Percentiles rank a stretch among this genome's conserved stretches.
Conservation (phyloP, 2,329 filamentous ascomycete species). For the Penicillium brasilianum region DNA sequence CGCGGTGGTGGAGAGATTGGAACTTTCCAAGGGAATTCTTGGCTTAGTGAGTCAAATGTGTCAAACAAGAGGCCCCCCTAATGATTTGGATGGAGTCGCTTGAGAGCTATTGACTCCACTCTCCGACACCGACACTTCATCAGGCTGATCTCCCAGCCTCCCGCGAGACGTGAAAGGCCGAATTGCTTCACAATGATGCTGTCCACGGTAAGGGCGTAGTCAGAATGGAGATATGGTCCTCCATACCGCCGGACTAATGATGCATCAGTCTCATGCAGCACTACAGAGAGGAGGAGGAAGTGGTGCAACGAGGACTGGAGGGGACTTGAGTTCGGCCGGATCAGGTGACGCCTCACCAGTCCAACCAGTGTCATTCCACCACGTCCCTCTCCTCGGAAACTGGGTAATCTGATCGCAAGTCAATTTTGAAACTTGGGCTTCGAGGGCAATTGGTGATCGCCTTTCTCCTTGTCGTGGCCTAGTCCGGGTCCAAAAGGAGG, state of each 20-base stretch:
- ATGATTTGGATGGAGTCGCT: slow-evolving; percentile 18
- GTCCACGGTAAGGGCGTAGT: slow-evolving; percentile 21
- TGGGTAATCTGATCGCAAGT: slow-evolving; percentile 13
- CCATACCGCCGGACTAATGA: slow-evolving; percentile 7
- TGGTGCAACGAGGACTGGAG: slow-evolving; percentile 15
- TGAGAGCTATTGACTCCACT: slow-evolving; percentile 28
- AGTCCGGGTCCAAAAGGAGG: slow-evolving; percentile 16
- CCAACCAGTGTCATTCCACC: slow-evolving; percentile 17
- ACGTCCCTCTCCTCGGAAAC: slow-evolving; percentile 11
- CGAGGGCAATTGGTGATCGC: background rate
- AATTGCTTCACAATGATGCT: slow-evolving; percentile 12
- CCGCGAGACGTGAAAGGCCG: slow-evolving; percentile 2
- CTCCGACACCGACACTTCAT: slow-evolving; percentile 34
- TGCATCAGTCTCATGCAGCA: slow-evolving; percentile 15
- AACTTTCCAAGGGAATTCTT: slow-evolving; percentile 4
- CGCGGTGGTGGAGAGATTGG: slow-evolving; percentile 11
- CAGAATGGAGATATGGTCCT: slow-evolving; percentile 20
- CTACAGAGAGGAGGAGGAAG: slow-evolving; percentile 9
- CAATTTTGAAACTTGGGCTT: slow-evolving; percentile 1
- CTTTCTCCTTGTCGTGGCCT: slow-evolving; percentile 6
- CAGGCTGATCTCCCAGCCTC: slow-evolving; percentile 17
- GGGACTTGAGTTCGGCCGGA: background rate
- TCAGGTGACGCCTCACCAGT: slow-evolving; percentile 20
- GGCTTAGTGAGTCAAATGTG: slow-evolving; percentile 11
- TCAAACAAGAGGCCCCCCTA: slow-evolving; percentile 10